Evolutionary conservation across 768 basidiomycete genomes (phyloP).

Genomic region (Xanthoconium stramineum): DNA sequence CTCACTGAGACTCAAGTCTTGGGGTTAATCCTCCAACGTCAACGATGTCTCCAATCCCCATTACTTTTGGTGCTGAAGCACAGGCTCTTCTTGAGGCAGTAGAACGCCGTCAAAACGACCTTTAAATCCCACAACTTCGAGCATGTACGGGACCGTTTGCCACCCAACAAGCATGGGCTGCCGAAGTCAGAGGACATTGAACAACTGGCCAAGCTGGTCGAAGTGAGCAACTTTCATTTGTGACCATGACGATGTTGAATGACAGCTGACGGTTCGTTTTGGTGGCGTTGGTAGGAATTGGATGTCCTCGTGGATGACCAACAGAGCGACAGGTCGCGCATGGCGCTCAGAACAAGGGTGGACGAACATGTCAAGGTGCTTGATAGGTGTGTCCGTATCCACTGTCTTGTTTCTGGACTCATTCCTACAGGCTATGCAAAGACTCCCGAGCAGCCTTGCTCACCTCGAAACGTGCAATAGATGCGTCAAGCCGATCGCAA

Average conservation of each 20-base stretch:
- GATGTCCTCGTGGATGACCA: constrained; percentile 74
- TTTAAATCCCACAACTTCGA: constrained; percentile 72
- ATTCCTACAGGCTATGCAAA: constrained; percentile 47
- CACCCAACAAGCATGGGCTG: constrained; percentile 68
- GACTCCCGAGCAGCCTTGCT: constrained; percentile 69
- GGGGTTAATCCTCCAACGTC: no score
- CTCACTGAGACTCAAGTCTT: no score
- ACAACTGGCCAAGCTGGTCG: constrained; percentile 57
- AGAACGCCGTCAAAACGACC: constrained; percentile 57
- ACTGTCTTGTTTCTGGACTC: background rate
- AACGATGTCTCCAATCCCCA: constrained; percentile 63
- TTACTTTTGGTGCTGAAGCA: constrained; percentile 50
- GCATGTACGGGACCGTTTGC: constrained; percentile 65
- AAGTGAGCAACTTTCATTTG: constrained; percentile 42
- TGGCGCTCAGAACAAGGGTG: constrained; percentile 48
- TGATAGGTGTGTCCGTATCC: constrained; percentile 43
- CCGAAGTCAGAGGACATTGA: constrained; percentile 78
- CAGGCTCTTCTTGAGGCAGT: constrained; percentile 47
- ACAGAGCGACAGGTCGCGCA: constrained; percentile 49
- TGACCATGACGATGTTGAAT: constrained; percentile 1
- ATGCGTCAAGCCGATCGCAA: constrained; percentile 53
- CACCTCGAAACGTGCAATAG: constrained; percentile 66
- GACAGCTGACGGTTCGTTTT: background rate
- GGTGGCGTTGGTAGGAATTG: constrained; percentile 45
- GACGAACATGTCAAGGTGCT: constrained; percentile 47